Evolutionary conservation across 805 yeast species (phyloP), one percentile per base, ranked within the genome.

Genomic region (Teunomyces cretensis): DNA sequence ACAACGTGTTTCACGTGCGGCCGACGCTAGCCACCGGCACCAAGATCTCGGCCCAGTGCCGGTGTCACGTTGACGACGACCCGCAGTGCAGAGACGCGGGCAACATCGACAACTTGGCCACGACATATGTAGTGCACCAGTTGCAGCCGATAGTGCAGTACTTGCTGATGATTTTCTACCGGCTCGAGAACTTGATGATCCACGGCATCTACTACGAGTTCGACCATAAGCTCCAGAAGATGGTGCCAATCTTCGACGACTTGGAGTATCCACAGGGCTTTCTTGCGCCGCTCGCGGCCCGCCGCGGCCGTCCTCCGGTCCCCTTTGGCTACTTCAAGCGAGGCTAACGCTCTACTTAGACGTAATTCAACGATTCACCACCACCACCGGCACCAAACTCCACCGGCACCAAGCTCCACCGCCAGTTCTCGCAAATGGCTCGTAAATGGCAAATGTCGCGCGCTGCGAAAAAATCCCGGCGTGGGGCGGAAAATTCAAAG

Each of bases 81-180:
- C 64, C 65, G 4, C 39, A 46, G 12, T 68, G 67, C 2, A 39
- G 30, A 6, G 39, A 48, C 39, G 45, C 46, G 2, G 27, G 52
- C 40, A 60, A 59, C 42, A 60, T 67, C 19, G 74, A 68, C 49
- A 60, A 56, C 44, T 55, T 68, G 49, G 67, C 57, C 4, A 64
- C 70, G 5, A 64, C 61, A 1, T 67, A 68, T 46, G 48, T 67
- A 6, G 49, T 67, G 9, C 74, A 68, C 50, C 72, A 67, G 48
- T 47, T 63, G n/a, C 46, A 45, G 12, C 72, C 72, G 5, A 61
- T 68, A 2, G 58, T 62, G 9, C 31, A 48, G 26, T 67, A 61
- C 46, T 46, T 68, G 26, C 44, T 53, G 7, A 44, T 35, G 36
- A 52, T 64, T 8, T 62, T 66, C 39, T 40, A 33, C 15, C 46